A percentile compares a stretch with the other conserved stretches of the same genome.
Evolutionary conservation across 495 filamentous ascomycete genomes (phyloP).

Genomic region (Penicillium egyptiacum): DNA sequence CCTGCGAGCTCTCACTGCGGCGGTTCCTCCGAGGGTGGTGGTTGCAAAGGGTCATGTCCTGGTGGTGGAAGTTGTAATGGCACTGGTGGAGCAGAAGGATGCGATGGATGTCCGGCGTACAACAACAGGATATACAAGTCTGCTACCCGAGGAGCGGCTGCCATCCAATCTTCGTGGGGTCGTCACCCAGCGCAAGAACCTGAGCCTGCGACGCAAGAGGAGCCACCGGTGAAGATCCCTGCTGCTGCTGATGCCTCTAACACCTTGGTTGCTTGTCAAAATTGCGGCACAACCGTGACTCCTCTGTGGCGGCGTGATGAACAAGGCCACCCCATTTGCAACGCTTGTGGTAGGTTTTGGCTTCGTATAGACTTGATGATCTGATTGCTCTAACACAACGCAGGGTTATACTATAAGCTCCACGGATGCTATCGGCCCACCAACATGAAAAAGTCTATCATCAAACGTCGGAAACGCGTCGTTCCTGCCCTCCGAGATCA

Average conservation of each 20-base stretch:
- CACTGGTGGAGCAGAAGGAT: constrained; percentile 93
- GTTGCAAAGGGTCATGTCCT: constrained; percentile 81
- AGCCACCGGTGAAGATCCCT: constrained; percentile 23
- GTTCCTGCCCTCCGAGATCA: constrained; percentile 74
- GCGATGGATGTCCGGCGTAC: constrained; percentile 92
- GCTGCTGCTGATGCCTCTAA: constrained; percentile 54
- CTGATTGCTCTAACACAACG: constrained; percentile 26
- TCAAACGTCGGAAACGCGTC: constrained; percentile 94
- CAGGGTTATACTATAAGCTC: constrained; percentile 95
- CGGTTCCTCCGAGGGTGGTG: constrained; percentile 34
- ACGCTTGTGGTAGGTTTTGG: constrained; percentile 83
- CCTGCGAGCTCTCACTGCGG: constrained; percentile 12
- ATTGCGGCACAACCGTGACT: constrained; percentile 95
- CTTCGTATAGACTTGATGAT: background rate
- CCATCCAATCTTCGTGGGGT: constrained; percentile 36
- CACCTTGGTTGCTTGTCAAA: constrained; percentile 90
- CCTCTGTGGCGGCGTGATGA: constrained; percentile 96
- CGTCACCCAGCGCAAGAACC: constrained; percentile 32
- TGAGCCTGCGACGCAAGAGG: constrained; percentile 20
- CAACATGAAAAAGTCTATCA: constrained; percentile 95
- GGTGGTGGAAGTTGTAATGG: constrained; percentile 96
- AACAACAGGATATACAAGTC: constrained; percentile 95
- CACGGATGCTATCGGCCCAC: constrained; percentile 90
- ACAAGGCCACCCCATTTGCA: constrained; percentile 94
- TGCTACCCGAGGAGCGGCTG: constrained; percentile 39